Conservation (phyloP, 192 early-diverging fungal species). For the Coemansia sp. region DNA sequence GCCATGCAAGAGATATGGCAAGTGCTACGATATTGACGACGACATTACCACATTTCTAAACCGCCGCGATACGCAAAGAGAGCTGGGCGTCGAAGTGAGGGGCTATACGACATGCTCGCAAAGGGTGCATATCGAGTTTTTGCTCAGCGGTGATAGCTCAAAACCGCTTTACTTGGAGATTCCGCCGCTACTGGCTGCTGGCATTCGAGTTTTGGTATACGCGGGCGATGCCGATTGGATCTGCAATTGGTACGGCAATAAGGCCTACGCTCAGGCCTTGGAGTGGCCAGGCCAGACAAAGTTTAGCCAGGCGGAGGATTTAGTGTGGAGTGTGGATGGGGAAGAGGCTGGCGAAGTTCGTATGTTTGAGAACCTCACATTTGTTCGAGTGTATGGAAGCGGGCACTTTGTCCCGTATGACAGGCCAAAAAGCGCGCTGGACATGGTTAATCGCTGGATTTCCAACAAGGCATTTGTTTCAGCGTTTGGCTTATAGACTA, state of each 20-base stretch:
- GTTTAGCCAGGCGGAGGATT: conserved; percentile 68
- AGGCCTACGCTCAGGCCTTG: conserved; percentile 82
- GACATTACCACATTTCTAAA: conserved; percentile 82
- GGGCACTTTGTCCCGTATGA: conserved; percentile 94
- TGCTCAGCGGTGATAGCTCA: conserved; percentile 85
- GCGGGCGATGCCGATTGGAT: conserved; percentile 93
- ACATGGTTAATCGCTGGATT: conserved; percentile 89
- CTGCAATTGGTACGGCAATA: conserved; percentile 89
- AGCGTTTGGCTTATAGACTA: not conserved
- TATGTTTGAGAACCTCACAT: conserved; percentile 69
- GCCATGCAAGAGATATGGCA: conserved; percentile 74
- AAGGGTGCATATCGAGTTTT: conserved; percentile 75
- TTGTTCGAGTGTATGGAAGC: conserved; percentile 81
- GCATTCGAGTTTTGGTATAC: conserved; percentile 83
- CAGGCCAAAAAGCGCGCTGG: conserved; percentile 73
- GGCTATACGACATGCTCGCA: conserved; percentile 81
- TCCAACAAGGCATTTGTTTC: conserved; percentile 28
- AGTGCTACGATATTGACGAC: conserved; percentile 84
- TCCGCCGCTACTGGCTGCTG: conserved; percentile 71
- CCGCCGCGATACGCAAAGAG: conserved; percentile 63
- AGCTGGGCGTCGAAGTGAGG: conserved; percentile 69
- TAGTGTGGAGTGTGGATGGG: conserved; percentile 66
- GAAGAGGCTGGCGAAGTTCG: conserved; percentile 66
- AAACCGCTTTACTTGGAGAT: conserved; percentile 69
- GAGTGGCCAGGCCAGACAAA: conserved; percentile 76